Base-by-base conservation (phyloP, 2,329 filamentous ascomycete species). In the Alternaria conjuncta region DNA sequence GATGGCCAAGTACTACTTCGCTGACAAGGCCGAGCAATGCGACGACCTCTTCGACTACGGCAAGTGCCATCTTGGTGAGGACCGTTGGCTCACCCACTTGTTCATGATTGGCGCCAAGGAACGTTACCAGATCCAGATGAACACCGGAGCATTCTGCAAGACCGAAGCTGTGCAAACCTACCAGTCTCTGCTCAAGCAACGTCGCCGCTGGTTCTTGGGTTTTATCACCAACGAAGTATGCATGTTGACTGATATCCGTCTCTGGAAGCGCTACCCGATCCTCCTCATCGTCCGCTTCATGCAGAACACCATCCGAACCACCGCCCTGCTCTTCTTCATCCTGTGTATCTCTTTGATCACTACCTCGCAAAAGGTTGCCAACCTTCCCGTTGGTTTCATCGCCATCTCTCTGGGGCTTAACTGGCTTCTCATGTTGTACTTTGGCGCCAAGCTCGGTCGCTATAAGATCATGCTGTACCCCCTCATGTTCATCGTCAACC, bases 1-100 rank as follows among this genome's bases (percentile, higher is more conserved):
- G 75, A 97, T 99, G 94, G 93, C 95, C 75, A 97, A 96, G 77
- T 97, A 97, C 82, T 98, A 99, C 82, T 99, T 99, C 79, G 94
- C 94, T 43, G 95, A 97, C 81, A 97, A 97, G 79, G 93, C 94
- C 5, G 95, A 97, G 79, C 92, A 97, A 76, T 97, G 94, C 75
- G 93, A 97, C 64, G 95, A 98, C 79, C 85, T 98, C 12, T 99
- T 99, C 76, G 95, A 99, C 78, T 98, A 95, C 77, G 94, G 93
- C 60, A 98, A 98, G 82, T 94, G 92, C 74, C 94, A 98, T 82
- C 82, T 98, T 46, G 96, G 96, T 43, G 96, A 98, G 80, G 96
- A 99, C 81, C 88, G 95, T 67, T 98, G 95, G 94, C 86, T 98
- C 60, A 99, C 95, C 1, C 96, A 99, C 83, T 86, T 99, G 62